A percentile compares a stretch with the other conserved stretches of the same genome.
Conservation (phyloP, 495 filamentous ascomycete species). For the Hyaloscypha bicolor region DNA sequence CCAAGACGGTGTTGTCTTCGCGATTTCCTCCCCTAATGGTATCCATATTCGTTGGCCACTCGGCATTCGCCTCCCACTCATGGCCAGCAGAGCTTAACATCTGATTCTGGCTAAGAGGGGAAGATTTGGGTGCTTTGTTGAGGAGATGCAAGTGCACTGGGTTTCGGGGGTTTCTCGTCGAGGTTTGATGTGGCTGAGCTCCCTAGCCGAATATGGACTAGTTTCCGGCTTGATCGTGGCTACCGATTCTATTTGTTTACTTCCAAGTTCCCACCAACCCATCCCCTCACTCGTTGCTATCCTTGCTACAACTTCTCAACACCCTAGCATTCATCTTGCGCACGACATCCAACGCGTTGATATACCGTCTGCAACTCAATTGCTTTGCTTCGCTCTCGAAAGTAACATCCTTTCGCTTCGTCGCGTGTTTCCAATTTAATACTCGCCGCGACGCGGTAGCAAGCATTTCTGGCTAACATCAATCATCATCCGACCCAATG, state of each 20-base stretch:
- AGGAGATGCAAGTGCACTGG: too few relatives aligned
- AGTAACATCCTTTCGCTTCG: neutral
- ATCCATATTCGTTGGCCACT: too few relatives aligned
- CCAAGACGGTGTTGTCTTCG: too few relatives aligned
- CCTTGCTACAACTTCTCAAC: conserved; percentile 5
- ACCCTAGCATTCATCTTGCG: conserved; percentile 10
- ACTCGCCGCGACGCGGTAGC: neutral
- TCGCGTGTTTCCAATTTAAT: neutral
- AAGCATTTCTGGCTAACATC: neutral
- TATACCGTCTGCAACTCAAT: neutral
- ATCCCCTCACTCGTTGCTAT: conserved; percentile 13
- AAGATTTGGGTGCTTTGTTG: too few relatives aligned
- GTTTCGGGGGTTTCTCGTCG: too few relatives aligned
- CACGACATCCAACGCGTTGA: neutral
- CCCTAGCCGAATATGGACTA: neutral
- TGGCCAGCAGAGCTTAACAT: too few relatives aligned
- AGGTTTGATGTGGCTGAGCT: too few relatives aligned
- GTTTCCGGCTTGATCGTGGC: neutral
- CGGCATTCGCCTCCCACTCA: too few relatives aligned
- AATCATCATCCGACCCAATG: conserved; percentile 39
- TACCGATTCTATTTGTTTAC: neutral
- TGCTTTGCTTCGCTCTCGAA: neutral
- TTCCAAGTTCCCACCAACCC: neutral
- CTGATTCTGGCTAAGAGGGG: too few relatives aligned
- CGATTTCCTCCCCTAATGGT: too few relatives aligned